Evolutionary conservation across 192 early-diverging fungal species (phyloP), one percentile per base, ranked within the genome.

Genomic region (Linnemannia elongata): DNA sequence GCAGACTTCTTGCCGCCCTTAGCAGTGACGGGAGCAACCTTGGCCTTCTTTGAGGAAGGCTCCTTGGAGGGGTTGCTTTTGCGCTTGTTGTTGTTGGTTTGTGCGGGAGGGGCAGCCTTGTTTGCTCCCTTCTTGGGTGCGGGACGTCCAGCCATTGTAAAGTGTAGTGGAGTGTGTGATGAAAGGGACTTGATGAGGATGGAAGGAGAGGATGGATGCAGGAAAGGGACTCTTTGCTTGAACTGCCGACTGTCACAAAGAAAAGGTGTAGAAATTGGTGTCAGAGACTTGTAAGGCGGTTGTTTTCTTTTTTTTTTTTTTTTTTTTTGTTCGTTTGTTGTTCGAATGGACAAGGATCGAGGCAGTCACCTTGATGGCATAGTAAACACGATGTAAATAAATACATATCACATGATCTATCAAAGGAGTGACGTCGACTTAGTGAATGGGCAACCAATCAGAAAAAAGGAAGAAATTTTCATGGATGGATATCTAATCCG

Each of bases 1-100:
- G 79, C 20, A 20, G 36, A 38, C 55, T 79, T 79, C 15, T 55
- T 72, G 8, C 33, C 57, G 45, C 57, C 63, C 49, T 80, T 81
- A 60, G 70, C 79, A 44, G 41, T 36, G 71, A 30, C 72, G 44
- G 72, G 33, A 27, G 82, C 57, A 10, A 81, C 72, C 70, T 87
- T 87, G n/a, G 74, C 75, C 75, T 80, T 80, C 36, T 86, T 86
- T 27, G 83, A 63, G 15, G 78, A 13, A 22, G 79, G 17, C 27
- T 80, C 75, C 4, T 52, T 77, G 18, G 45, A 33, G 22, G 78
- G 22, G n/a, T 30, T 68, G 27, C 68, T 75, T 42, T 85, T 85
- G 60, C 84, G 78, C 71, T 87, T 87, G 63, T 80, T 87, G 63
- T 80, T 87, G 49, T 81, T 81, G 38, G 77, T 87, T 45, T 77